These are phyloP conservation scores for Setomelanomma holmii DNA, from an alignment of 2,329 filamentous ascomycete species.

Conservation along the genomic window DNA sequence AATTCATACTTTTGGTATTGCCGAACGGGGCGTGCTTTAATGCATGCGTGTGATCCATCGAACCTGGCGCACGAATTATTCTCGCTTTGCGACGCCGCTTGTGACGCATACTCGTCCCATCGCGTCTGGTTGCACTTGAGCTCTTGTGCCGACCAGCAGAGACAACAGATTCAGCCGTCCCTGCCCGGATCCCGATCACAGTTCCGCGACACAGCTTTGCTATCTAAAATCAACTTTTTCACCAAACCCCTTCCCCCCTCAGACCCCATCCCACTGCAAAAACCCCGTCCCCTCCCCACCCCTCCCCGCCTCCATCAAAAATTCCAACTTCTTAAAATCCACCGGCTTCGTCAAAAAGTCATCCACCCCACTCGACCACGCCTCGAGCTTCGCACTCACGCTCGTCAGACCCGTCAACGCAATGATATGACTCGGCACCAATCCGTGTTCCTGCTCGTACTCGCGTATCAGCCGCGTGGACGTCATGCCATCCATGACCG, in stretches of 20 bases:
- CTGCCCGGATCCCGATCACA: not conserved
- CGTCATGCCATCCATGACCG: conserved; percentile 41
- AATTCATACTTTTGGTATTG: too few species aligned
- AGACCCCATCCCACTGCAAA: conserved; percentile 4
- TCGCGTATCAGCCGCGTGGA: conserved; percentile 34
- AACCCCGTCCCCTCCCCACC: conserved; percentile 11
- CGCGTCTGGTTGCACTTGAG: too few species aligned
- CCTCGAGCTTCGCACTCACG: conserved; percentile 22
- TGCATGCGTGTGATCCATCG: too few species aligned
- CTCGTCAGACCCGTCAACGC: conserved; percentile 33
- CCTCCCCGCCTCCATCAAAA: conserved; percentile 9
- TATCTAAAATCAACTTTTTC: not conserved
- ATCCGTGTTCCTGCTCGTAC: conserved; percentile 17
- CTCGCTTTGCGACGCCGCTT: too few species aligned
- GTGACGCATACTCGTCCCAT: too few species aligned
- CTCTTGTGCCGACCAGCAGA: too few species aligned
- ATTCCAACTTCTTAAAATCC: conserved; percentile 24
- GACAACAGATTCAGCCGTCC: not conserved
- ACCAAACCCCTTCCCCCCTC: not conserved
- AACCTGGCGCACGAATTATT: too few species aligned
- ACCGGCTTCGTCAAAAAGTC: conserved; percentile 36
- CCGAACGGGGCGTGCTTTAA: too few species aligned
- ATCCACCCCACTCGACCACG: conserved; percentile 28
- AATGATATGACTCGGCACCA: conserved; percentile 11
- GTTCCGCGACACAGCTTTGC: not conserved